Evolutionary conservation across 768 basidiomycete genomes (phyloP).

Genomic region (Suillus hirtellus): DNA sequence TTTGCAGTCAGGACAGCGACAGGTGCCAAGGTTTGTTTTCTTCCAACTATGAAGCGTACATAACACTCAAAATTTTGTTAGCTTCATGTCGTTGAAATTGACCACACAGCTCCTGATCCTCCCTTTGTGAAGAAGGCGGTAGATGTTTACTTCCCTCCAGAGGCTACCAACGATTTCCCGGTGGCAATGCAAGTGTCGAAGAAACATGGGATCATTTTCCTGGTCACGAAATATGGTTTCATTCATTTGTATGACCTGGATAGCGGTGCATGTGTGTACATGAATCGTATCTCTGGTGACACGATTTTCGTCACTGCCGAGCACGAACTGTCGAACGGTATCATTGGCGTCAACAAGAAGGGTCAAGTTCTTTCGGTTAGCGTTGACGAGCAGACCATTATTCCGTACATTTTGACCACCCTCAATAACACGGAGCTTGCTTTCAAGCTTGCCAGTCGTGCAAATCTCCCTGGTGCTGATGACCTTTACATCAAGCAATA

Average conservation of each 20-base stretch:
- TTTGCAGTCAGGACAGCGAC: constrained; percentile 96
- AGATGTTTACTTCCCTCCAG: constrained; percentile 98
- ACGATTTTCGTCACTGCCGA: constrained; percentile 99
- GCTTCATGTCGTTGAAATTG: constrained; percentile 99
- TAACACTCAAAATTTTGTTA: constrained; percentile 32
- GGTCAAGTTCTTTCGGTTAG: constrained; percentile 97
- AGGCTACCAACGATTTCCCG: constrained; percentile 97
- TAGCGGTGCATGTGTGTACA: constrained; percentile 95
- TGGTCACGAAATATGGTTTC: constrained; percentile 99
- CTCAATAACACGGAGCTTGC: constrained; percentile 98
- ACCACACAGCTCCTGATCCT: constrained; percentile 89
- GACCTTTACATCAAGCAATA: constrained; percentile 96
- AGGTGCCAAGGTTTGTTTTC: constrained; percentile 83
- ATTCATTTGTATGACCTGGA: constrained; percentile 99
- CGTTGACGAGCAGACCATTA: constrained; percentile 93
- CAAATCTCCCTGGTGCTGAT: constrained; percentile 95
- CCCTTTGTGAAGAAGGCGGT: constrained; percentile 97
- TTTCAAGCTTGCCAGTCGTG: constrained; percentile 95
- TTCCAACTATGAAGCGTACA: constrained; percentile 3
- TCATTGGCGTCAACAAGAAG: constrained; percentile 99
- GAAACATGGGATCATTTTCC: constrained; percentile 94
- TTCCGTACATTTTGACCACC: constrained; percentile 91
- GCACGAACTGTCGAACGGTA: constrained; percentile 90
- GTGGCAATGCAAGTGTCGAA: constrained; percentile 99
- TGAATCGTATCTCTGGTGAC: constrained; percentile 99